Percentiles rank a stretch among this genome's conserved stretches.
phyloP scores from a whole-genome alignment of 2,329 filamentous ascomycete species.

The Aureobasidium melanogenum region DNA sequence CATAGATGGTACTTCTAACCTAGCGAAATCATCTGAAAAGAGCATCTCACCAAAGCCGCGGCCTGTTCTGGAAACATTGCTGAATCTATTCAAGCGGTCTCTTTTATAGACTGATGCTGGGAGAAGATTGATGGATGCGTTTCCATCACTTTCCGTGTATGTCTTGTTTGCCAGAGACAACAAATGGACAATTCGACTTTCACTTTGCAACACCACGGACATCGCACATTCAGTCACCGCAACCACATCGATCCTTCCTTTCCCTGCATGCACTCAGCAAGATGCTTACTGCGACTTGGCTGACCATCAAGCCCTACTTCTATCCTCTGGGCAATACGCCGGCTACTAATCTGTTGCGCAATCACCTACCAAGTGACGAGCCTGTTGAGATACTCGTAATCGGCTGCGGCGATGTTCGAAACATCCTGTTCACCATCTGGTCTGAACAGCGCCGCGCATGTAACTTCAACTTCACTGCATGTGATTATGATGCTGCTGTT shows the following conservation, averaged over 20 bases:
- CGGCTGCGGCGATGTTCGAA: conserved; percentile 49
- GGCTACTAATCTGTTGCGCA: conserved; percentile 40
- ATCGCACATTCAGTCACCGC: background rate
- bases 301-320: conserved; percentile 21
- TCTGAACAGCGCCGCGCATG: conserved; percentile 30
- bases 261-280: background rate
- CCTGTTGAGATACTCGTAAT: conserved; percentile 45
- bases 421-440: conserved; percentile 48
- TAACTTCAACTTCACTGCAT: conserved; percentile 36
- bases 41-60: background rate
- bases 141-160: background rate
- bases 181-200: background rate
- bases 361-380: conserved; percentile 39
- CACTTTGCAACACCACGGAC: background rate
- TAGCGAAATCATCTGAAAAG: background rate
- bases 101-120: background rate
- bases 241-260: background rate
- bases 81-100: background rate
- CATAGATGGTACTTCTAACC: background rate
- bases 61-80: background rate
- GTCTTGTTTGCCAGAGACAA: background rate
- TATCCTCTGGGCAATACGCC: conserved; percentile 42
- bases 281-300: conserved; percentile 11
- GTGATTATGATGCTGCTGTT: conserved; percentile 43
- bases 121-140: background rate